Base-by-base conservation (phyloP, 2,329 filamentous ascomycete genomes). In the Colletotrichum abscissum region DNA sequence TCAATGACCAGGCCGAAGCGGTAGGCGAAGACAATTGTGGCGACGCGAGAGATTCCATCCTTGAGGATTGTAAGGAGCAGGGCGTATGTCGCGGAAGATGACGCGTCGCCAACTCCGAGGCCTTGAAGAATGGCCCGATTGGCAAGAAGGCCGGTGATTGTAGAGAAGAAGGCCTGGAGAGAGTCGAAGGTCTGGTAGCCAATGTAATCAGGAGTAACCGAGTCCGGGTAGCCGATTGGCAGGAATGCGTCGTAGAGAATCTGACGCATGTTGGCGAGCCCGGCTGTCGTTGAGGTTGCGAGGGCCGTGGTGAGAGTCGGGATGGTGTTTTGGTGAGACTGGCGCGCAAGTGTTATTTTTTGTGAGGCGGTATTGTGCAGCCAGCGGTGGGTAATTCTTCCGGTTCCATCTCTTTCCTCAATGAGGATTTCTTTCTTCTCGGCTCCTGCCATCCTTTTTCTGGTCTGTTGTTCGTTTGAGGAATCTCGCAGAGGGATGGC, bases 11-110 rank as follows among this genome's bases (percentile, higher is more conserved):
- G 93, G 49, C 95, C 95, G 72, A 96, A 91, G 56, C 91, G 89
- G 81, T 97, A 92, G 1, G 95, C 95, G 81, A 98, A 97, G 11
- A 94, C 82, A 73, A 98, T 97, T 0, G 95, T 98, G 1, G 94
- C 94, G 30, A 97, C 84, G 7, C 95, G 91, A 9, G 94, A 95
- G 74, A 93, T 92, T 63, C 92, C 93, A 76, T 97, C 94, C 76
- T 97, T 94, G 11, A 97, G 85, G 74, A 97, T 93, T 35, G 94
- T 94, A 63, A 98, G 89, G 12, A 98, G 89, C 54, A 98, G 88
- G 1, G 95, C 95, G 12, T 91, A 91, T 0, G 95, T 97, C 12
- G 95, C 93, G 0, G 94, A 93, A 5, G 94, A 93, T 52, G 88
- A 87, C 4, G 94, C 91, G 81, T 97, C 93, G 73, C 95, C 95